phyloP scores from a whole-genome alignment of 2,329 filamentous ascomycete species.

The Bipolaris sorokiniana region DNA sequence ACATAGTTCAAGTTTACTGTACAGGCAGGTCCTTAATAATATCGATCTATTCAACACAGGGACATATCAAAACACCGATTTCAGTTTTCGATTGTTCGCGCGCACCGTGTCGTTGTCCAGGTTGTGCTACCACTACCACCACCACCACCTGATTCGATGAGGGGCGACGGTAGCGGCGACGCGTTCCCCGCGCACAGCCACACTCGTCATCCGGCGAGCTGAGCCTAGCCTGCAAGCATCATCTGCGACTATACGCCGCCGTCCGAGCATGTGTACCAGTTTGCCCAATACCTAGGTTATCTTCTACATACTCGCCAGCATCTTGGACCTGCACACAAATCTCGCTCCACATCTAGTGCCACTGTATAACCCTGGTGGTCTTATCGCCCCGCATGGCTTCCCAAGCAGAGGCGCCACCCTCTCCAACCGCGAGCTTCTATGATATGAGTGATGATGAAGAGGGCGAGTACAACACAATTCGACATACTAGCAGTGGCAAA shows the following conservation, averaged over 20 bases:
- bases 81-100: background rate
- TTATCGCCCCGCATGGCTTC: constrained; percentile 42
- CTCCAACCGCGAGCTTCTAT: constrained; percentile 88
- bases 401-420: constrained; percentile 57
- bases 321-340: background rate
- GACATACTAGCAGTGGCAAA: constrained; percentile 74
- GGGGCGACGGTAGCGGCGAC: background rate
- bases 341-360: constrained; percentile 1
- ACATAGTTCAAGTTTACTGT: constrained; percentile 10
- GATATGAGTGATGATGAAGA: constrained; percentile 97
- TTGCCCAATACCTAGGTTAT: background rate
- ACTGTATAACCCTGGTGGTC: constrained; percentile 2
- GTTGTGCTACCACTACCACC: background rate
- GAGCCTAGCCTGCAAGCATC: constrained; percentile 23
- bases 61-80: background rate
- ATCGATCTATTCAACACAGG: constrained; percentile 2
- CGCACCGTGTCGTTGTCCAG: background rate
- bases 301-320: background rate
- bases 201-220: constrained; percentile 15
- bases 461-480: constrained; percentile 91
- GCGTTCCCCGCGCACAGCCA: constrained; percentile 18
- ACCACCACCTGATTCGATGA: constrained; percentile 1
- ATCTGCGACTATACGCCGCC: constrained; percentile 19
- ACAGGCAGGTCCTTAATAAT: constrained; percentile 12
- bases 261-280: constrained; percentile 11